Conservation (phyloP, 371 early-diverging fungal genomes). For the Saksenaea vasiformis region DNA sequence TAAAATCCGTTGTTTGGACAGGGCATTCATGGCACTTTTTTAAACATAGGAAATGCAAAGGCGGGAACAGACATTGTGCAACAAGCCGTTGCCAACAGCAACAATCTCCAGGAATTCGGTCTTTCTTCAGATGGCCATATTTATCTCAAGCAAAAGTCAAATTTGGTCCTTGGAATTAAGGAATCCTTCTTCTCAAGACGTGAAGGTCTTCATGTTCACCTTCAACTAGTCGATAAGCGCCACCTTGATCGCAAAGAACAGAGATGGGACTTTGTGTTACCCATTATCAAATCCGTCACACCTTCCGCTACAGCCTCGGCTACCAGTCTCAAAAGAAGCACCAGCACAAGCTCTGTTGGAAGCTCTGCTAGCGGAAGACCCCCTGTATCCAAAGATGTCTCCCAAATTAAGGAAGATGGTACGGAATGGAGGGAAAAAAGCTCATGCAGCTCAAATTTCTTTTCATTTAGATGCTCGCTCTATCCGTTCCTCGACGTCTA, state of each 20-base stretch:
- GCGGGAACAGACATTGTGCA: conserved; percentile 55
- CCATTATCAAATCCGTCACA: conserved; percentile 26
- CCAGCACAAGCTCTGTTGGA: conserved; percentile 23
- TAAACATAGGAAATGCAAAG: conserved; percentile 39
- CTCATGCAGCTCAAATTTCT: not conserved
- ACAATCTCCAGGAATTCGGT: conserved; percentile 34
- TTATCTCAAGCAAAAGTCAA: conserved; percentile 41
- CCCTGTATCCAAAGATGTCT: conserved; percentile 14
- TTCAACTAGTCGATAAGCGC: conserved; percentile 42
- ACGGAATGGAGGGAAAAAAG: conserved; percentile 1
- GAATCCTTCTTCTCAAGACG: conserved; percentile 51
- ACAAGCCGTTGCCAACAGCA: conserved; percentile 35
- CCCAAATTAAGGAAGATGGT: conserved; percentile 48
- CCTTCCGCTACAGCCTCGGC: conserved; percentile 3
- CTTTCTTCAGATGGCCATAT: conserved; percentile 46
- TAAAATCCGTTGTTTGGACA: not conserved
- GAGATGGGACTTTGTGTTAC: conserved; percentile 50
- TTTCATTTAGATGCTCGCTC: conserved; percentile 35
- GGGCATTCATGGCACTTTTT: conserved; percentile 2
- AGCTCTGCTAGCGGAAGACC: conserved; percentile 15
- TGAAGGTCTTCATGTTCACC: conserved; percentile 52
- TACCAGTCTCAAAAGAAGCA: conserved; percentile 1
- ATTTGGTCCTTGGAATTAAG: conserved; percentile 55
- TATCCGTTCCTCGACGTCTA: conserved; percentile 28
- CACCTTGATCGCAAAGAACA: conserved; percentile 45